These are phyloP conservation scores for Flaveria robusta DNA, from an alignment of 129 eudicot genomes.

Conservation along the genomic window DNA sequence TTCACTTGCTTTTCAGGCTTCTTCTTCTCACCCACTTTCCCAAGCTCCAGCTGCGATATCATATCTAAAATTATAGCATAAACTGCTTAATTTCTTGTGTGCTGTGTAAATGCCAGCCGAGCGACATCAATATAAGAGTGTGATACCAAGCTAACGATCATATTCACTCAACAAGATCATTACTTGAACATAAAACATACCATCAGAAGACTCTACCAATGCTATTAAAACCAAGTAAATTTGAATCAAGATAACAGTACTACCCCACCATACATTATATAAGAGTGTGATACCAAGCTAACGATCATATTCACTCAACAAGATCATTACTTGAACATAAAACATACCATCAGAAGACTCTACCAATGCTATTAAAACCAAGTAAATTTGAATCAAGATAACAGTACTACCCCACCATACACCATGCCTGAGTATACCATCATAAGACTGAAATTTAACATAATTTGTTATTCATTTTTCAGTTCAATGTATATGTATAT, in stretches of 20 bases:
- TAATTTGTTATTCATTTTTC: background rate
- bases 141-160: background rate
- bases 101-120: constrained; percentile 2
- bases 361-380: background rate
- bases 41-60: constrained; percentile 82
- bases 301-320: background rate
- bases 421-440: background rate
- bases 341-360: background rate
- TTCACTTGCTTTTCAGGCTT: constrained; percentile 77
- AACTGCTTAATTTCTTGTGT: constrained; percentile 32
- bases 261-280: too few species aligned
- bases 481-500: background rate
- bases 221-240: background rate
- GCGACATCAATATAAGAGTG: background rate
- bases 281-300: background rate
- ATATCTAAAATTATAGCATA: constrained; percentile 40
- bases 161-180: background rate
- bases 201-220: background rate
- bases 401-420: background rate
- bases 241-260: background rate
- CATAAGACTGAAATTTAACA: background rate
- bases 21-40: constrained; percentile 50
- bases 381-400: background rate
- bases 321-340: background rate
- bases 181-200: background rate